phyloP scores from a whole-genome alignment of 768 basidiomycete genomes.

The Boletus barrowsii region DNA sequence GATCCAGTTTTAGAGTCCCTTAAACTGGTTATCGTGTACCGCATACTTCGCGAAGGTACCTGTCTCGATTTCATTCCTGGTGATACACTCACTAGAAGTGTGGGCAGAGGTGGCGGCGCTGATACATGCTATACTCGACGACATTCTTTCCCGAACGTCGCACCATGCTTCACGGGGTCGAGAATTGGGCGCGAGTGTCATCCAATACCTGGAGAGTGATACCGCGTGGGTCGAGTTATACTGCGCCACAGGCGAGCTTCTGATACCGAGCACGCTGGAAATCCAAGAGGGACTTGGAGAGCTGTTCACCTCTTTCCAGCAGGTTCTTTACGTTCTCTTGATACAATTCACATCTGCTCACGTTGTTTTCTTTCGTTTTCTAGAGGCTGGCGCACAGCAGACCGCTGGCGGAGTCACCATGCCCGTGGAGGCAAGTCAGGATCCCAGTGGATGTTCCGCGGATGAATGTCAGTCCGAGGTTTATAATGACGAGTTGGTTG shows the following conservation, averaged over 20 bases:
- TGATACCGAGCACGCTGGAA: constrained; percentile 44
- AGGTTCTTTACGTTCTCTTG: constrained; percentile 27
- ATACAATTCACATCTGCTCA: constrained; percentile 27
- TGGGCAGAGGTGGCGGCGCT: constrained; percentile 64
- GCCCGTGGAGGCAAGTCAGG: constrained; percentile 67
- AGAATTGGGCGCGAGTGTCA: constrained; percentile 45
- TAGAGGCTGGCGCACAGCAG: constrained; percentile 41
- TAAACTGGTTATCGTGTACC: constrained; percentile 66
- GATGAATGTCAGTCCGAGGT: constrained; percentile 59
- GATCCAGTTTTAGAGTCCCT: constrained; percentile 59
- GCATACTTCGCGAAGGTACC: constrained; percentile 79
- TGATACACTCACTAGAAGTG: constrained; percentile 5
- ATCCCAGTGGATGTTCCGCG: constrained; percentile 86
- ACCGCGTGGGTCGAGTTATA: constrained; percentile 69
- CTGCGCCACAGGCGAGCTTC: constrained; percentile 65
- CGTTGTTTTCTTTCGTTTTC: constrained; percentile 24
- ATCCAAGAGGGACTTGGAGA: constrained; percentile 29
- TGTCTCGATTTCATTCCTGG: neutral
- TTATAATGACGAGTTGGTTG: neutral
- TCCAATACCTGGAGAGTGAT: constrained; percentile 60
- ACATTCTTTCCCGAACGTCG: constrained; percentile 37
- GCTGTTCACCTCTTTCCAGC: constrained; percentile 24
- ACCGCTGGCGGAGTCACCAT: constrained; percentile 33
- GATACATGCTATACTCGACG: constrained; percentile 48
- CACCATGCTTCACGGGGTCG: constrained; percentile 37